phyloP scores from a whole-genome alignment of 1,284 basidiomycete species.

The Cryptococcus sp. region DNA sequence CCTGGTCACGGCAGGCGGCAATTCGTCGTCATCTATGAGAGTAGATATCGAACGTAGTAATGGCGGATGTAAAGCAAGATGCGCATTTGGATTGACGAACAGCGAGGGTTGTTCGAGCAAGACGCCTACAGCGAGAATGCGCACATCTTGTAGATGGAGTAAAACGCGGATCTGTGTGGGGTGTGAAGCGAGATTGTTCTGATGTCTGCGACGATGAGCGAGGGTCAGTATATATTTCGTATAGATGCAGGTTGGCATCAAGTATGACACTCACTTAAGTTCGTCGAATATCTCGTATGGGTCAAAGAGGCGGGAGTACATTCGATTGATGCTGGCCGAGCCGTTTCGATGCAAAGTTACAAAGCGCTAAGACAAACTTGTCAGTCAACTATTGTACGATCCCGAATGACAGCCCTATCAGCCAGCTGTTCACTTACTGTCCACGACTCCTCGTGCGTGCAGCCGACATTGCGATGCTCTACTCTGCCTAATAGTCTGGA shows the following conservation, averaged over 20 bases:
- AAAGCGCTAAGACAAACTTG: slow-evolving; percentile 38
- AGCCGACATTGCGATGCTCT: slow-evolving; percentile 43
- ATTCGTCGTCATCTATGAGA: neutral
- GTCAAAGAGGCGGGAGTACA: slow-evolving; percentile 47
- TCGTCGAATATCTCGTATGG: slow-evolving; percentile 48
- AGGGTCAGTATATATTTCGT: neutral
- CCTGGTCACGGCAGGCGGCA: neutral
- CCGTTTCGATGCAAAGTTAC: slow-evolving; percentile 48
- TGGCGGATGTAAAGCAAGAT: slow-evolving; percentile 47
- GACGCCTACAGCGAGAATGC: slow-evolving; percentile 45
- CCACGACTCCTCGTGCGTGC: slow-evolving; percentile 49
- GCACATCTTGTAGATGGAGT: slow-evolving; percentile 46
- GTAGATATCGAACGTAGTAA: slow-evolving; percentile 27
- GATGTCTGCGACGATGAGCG: slow-evolving; percentile 22
- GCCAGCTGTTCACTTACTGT: slow-evolving; percentile 29
- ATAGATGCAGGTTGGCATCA: neutral
- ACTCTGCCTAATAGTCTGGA: slow-evolving; percentile 36
- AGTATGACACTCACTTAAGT: slow-evolving; percentile 31
- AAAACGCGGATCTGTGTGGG: slow-evolving; percentile 43
- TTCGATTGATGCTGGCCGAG: slow-evolving; percentile 43
- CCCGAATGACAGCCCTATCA: neutral
- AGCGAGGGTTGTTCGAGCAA: slow-evolving; percentile 31
- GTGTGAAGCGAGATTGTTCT: slow-evolving; percentile 40
- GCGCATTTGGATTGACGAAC: slow-evolving; percentile 48
- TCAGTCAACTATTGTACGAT: neutral